Evolutionary conservation across 2,329 filamentous ascomycete species (phyloP), one percentile per base, ranked within the genome.

Genomic region (Leptographium flavum): DNA sequence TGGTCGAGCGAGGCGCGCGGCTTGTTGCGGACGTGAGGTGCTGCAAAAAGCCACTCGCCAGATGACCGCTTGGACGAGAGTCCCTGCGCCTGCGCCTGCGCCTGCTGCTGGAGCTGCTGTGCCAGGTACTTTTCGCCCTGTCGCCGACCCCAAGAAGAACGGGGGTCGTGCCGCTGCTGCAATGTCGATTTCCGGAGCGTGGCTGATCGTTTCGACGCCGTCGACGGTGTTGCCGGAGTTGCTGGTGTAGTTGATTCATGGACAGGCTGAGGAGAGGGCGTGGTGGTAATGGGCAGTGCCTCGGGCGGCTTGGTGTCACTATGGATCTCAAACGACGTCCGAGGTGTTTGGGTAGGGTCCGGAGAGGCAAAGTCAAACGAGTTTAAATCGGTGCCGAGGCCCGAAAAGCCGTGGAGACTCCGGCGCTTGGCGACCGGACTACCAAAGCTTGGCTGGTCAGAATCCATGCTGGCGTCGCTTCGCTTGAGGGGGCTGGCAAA

Each of bases 401-500:
- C 75, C n/a, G 80, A 70, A 37, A 79, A 74, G 42, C 82, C 82
- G 59, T 94, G 86, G 54, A 94, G 64, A 63, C 88, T 95, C 56
- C 92, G 79, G 52, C 92, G 76, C 68, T 95, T 95, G 39, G 88
- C 85, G 48, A 90, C 84, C 1, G 92, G 90, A 57, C 85, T 95
- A 53, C 84, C 84, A 46, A 83, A 70, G 54, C 74, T 81, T 25
- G 79, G 71, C 51, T 85, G 82, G 56, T 94, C 88, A 41, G 93
- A 66, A 56, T 86, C 87, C 83, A 94, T 90, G 43, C 82, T 81
- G 37, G 84, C 82, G 65, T 96, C 90, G 57, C 83, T 90, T 55
- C 92, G 80, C 71, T 96, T 95, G 54, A 96, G 67, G 5, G 90
- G 88, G 58, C 90, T 94, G 6, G 82, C 79, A 49, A 79, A 77